A percentile compares a stretch with the other conserved stretches of the same genome.
Conservation (phyloP, 2,329 filamentous ascomycete genomes). For the Helminthosporium solani region DNA sequence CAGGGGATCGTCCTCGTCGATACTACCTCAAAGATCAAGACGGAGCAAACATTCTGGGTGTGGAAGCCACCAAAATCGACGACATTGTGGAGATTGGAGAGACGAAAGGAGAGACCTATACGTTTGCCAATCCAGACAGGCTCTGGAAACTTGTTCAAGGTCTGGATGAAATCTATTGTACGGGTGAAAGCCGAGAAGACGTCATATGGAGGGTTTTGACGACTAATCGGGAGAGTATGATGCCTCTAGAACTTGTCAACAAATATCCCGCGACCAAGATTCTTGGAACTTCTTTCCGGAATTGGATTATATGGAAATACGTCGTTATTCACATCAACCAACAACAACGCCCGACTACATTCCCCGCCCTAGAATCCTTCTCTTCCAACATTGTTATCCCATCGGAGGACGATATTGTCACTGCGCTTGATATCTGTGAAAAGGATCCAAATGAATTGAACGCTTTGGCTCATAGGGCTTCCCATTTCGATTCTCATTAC, state of each 20-base stretch:
- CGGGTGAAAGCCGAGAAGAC: slow-evolving; percentile 10
- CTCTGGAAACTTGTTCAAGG: slow-evolving; percentile 10
- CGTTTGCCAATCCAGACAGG: slow-evolving; percentile 3
- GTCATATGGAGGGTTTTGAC: slow-evolving; percentile 14
- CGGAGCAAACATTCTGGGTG: slow-evolving; percentile 5
- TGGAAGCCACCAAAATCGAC: slow-evolving; percentile 10
- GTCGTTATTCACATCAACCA: slow-evolving; percentile 1
- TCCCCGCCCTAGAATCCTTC: not conserved
- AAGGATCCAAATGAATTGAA: slow-evolving; percentile 4
- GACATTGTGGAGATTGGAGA: slow-evolving; percentile 6
- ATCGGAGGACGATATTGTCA: slow-evolving; percentile 2
- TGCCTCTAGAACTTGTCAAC: not conserved
- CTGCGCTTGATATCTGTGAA: not conserved
- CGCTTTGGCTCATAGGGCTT: slow-evolving; percentile 7
- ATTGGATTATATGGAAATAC: slow-evolving; percentile 18
- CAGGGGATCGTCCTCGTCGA: not conserved
- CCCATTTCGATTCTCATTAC: slow-evolving; percentile 15
- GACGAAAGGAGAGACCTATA: slow-evolving; percentile 7
- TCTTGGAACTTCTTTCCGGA: slow-evolving; percentile 9
- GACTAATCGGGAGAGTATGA: slow-evolving; percentile 9
- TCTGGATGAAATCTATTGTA: slow-evolving; percentile 3
- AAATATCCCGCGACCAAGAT: not conserved
- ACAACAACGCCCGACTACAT: not conserved
- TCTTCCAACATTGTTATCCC: slow-evolving; percentile 2
- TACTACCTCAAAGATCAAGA: not conserved